These are phyloP conservation scores for Phytophthora sp. DNA, from an alignment of 352 stramenopile species.

Conservation along the genomic window DNA sequence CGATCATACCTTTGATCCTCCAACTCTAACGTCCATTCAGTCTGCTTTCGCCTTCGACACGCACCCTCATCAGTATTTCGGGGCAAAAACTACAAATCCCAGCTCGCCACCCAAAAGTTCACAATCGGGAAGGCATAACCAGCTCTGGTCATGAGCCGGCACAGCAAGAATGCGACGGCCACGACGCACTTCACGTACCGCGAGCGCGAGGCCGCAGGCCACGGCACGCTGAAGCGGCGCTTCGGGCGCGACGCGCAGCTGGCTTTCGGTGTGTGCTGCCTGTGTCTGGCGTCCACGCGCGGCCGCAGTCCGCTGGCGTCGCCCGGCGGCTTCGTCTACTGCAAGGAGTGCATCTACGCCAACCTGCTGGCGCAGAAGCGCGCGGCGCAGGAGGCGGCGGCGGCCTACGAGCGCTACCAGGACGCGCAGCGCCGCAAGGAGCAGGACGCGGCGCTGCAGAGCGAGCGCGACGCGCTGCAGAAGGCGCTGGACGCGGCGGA, in stretches of 20 bases:
- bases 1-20: too few relatives aligned
- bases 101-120: too few relatives aligned
- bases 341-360: slow-evolving; percentile 90
- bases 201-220: slow-evolving; percentile 72
- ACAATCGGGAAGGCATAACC: too few relatives aligned
- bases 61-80: too few relatives aligned
- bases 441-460: slow-evolving; percentile 54
- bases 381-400: slow-evolving; percentile 72
- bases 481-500: slow-evolving; percentile 52
- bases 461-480: slow-evolving; percentile 60
- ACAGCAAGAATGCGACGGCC: slow-evolving; percentile 90
- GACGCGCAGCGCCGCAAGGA: slow-evolving; percentile 53
- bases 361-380: slow-evolving; percentile 87
- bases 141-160: slow-evolving; percentile 79
- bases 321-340: slow-evolving; percentile 79
- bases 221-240: slow-evolving; percentile 84
- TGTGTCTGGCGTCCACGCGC: slow-evolving; percentile 70
- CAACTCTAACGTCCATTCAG: too few relatives aligned
- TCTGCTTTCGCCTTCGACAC: too few relatives aligned
- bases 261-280: slow-evolving; percentile 75
- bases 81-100: too few relatives aligned
- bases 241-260: slow-evolving; percentile 85
- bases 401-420: slow-evolving; percentile 67
- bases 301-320: slow-evolving; percentile 70
- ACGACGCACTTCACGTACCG: slow-evolving; percentile 90